phyloP scores from a whole-genome alignment of 768 basidiomycete species.

The Asterophora lycoperdoides region DNA sequence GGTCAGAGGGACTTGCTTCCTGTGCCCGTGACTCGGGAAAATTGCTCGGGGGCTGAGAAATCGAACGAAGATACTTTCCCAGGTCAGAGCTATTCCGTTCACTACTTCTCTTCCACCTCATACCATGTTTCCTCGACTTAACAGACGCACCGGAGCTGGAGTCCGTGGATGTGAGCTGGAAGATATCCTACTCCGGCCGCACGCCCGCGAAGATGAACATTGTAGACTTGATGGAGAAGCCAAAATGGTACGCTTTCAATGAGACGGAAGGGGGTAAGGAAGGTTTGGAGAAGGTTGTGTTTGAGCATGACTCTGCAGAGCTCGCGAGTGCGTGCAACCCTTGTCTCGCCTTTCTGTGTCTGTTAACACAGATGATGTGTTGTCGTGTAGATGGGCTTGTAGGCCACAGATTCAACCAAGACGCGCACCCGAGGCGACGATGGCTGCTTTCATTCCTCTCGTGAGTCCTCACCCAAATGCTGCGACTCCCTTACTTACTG shows the following conservation, averaged over 20 bases:
- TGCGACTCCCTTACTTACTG: background rate
- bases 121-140: too few species aligned
- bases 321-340: conserved; percentile 18
- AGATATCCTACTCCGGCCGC: conserved; percentile 24
- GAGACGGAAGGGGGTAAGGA: too few species aligned
- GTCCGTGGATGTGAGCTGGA: conserved; percentile 29
- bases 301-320: conserved; percentile 21
- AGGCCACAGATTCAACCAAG: conserved; percentile 24
- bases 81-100: background rate
- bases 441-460: conserved; percentile 4
- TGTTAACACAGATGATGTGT: background rate
- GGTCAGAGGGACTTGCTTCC: conserved; percentile 29
- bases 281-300: conserved; percentile 8
- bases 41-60: conserved; percentile 7
- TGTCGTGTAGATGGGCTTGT: conserved; percentile 21
- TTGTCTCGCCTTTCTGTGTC: background rate
- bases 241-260: conserved; percentile 16
- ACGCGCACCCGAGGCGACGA: conserved; percentile 24
- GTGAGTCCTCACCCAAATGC: conserved; percentile 1
- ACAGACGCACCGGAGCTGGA: conserved; percentile 6
- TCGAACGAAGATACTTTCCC: background rate
- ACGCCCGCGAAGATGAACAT: conserved; percentile 21
- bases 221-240: conserved; percentile 13
- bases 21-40: conserved; percentile 27
- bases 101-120: background rate